Conservation (phyloP, 2,329 filamentous ascomycete species). For the Neurospora sp. region DNA sequence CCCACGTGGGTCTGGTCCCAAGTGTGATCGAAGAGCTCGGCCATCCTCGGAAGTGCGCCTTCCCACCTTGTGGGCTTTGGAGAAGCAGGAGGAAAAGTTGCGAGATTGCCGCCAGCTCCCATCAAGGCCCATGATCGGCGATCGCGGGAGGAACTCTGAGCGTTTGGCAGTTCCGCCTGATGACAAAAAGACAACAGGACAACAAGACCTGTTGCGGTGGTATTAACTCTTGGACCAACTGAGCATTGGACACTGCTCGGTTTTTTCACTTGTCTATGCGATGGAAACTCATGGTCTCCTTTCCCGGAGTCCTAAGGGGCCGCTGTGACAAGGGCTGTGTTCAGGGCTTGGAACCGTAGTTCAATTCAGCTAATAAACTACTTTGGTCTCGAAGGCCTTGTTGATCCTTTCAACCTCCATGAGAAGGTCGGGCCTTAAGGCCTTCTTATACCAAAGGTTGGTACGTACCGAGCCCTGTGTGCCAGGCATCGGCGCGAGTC, state of each 20-base stretch:
- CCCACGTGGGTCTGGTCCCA: not conserved
- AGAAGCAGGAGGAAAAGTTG: not conserved
- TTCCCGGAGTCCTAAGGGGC: too few relatives aligned
- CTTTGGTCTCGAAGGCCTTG: too few relatives aligned
- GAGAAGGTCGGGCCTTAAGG: too few relatives aligned
- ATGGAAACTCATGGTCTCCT: not conserved
- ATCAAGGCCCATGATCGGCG: not conserved
- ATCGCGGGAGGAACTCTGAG: not conserved
- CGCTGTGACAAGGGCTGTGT: too few relatives aligned
- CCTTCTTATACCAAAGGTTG: too few relatives aligned
- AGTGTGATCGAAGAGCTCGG: not conserved
- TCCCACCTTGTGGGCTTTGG: not conserved
- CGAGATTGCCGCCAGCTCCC: not conserved
- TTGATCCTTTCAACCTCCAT: too few relatives aligned
- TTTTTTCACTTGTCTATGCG: not conserved
- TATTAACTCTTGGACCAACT: not conserved
- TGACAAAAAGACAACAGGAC: not conserved
- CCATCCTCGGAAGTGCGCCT: not conserved
- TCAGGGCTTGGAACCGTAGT: too few relatives aligned
- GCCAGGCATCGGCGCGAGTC: too few relatives aligned
- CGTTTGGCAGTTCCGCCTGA: not conserved
- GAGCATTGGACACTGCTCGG: not conserved
- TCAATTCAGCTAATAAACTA: too few relatives aligned
- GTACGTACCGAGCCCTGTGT: too few relatives aligned
- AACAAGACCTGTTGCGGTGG: not conserved